A percentile compares a stretch with the other conserved stretches of the same genome.
Evolutionary conservation across 2,329 filamentous ascomycete species (phyloP).

Genomic region (Teratosphaeria gauchensis): DNA sequence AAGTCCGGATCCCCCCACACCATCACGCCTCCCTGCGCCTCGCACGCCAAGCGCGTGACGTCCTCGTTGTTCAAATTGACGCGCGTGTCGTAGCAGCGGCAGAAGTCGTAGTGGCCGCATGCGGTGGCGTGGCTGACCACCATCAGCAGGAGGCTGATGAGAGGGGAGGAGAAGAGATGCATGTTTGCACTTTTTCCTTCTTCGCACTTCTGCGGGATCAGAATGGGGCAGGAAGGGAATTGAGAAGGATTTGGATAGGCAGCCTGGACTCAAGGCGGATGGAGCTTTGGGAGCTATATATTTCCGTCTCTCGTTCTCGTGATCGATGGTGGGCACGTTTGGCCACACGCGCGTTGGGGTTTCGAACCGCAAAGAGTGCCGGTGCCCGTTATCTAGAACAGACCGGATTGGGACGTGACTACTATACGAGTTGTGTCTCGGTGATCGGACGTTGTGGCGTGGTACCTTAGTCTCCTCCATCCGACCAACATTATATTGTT

Average conservation of each 20-base stretch:
- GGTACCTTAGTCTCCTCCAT: no score
- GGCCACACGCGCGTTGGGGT: not conserved
- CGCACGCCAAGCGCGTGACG: not conserved
- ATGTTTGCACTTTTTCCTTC: not conserved
- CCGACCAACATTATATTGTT: no score
- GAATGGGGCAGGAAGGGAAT: not conserved
- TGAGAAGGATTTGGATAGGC: not conserved
- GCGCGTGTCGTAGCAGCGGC: not conserved
- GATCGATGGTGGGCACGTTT: not conserved
- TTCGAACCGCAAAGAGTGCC: not conserved
- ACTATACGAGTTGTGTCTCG: not conserved
- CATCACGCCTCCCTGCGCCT: not conserved
- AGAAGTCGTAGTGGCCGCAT: not conserved
- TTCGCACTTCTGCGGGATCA: not conserved
- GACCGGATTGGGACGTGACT: not conserved
- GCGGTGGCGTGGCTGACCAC: not conserved
- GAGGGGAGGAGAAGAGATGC: not conserved
- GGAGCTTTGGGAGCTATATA: not conserved
- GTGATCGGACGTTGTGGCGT: not conserved
- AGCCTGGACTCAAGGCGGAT: no score
- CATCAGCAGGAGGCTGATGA: not conserved
- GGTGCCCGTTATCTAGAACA: not conserved
- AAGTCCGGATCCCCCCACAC: not conserved
- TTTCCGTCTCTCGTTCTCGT: not conserved
- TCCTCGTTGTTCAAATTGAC: not conserved